phyloP scores from a whole-genome alignment of 2,329 filamentous ascomycete species.

The Aureobasidium sp. region DNA sequence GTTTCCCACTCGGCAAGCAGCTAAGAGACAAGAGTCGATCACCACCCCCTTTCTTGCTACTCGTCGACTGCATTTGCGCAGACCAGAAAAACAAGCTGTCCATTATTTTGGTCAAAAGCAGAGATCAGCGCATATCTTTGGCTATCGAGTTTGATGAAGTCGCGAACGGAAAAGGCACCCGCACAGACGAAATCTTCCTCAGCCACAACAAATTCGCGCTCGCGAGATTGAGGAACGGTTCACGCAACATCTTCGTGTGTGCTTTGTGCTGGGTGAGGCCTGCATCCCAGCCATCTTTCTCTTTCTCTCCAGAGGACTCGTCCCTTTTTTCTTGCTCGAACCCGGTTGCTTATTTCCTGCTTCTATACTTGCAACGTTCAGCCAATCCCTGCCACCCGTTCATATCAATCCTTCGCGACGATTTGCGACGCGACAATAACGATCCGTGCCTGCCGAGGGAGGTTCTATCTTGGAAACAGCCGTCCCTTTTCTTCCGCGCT shows the following conservation, averaged over 20 bases:
- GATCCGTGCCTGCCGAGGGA: not conserved
- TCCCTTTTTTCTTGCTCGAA: not conserved
- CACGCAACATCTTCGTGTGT: not conserved
- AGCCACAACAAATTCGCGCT: slow-evolving; percentile 10
- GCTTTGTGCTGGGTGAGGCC: not conserved
- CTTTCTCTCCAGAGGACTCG: not conserved
- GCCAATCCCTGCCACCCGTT: not conserved
- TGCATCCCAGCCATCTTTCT: slow-evolving; percentile 1
- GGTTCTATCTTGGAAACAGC: not conserved
- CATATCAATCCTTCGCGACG: not conserved
- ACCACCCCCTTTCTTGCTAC: not conserved
- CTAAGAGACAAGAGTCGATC: slow-evolving; percentile 2
- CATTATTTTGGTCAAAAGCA: not conserved
- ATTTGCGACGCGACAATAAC: not conserved
- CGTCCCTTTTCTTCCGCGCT: not conserved
- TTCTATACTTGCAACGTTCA: not conserved
- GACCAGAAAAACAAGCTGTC: not conserved
- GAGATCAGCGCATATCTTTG: not conserved
- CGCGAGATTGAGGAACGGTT: slow-evolving; percentile 8
- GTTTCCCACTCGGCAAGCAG: not conserved
- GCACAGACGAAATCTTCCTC: not conserved
- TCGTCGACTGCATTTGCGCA: not conserved
- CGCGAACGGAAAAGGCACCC: not conserved
- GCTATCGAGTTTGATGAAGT: slow-evolving; percentile 6
- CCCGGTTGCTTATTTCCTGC: slow-evolving; percentile 6